These are phyloP conservation scores for Phialophora tarda DNA, from an alignment of 2,329 filamentous ascomycete genomes.

Conservation along the genomic window DNA sequence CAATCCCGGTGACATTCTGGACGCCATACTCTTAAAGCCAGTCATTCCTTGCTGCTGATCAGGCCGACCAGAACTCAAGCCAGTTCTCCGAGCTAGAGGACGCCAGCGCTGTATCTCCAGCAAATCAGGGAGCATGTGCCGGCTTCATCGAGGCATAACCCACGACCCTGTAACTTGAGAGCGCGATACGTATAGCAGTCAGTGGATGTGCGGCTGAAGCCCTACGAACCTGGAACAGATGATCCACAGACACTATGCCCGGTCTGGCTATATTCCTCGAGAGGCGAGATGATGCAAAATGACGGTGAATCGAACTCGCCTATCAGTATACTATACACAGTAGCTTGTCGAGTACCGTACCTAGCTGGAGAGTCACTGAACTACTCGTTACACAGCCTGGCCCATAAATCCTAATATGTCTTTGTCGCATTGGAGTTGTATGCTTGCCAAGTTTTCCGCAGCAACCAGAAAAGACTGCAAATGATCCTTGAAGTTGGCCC, in stretches of 20 bases:
- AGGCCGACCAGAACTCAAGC: background rate
- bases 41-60: background rate
- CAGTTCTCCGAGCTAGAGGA: background rate
- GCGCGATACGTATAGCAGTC: background rate
- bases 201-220: background rate
- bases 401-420: background rate
- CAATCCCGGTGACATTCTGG: background rate
- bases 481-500: background rate
- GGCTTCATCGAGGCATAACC: background rate
- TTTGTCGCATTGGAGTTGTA: background rate
- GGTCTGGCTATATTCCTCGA: constrained; percentile 17
- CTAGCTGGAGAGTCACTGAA: no score
- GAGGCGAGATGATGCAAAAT: constrained; percentile 7
- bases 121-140: background rate
- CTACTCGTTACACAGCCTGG: no score
- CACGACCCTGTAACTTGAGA: background rate
- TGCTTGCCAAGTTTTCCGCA: background rate
- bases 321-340: background rate
- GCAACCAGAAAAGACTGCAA: background rate
- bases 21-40: background rate
- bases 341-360: background rate
- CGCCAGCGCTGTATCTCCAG: background rate
- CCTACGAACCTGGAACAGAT: background rate
- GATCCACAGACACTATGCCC: constrained; percentile 14
- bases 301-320: background rate